Evolutionary conservation across 306 rosid species (phyloP), one percentile per base, ranked within the genome.

Genomic region (Ochetophila trinervis): DNA sequence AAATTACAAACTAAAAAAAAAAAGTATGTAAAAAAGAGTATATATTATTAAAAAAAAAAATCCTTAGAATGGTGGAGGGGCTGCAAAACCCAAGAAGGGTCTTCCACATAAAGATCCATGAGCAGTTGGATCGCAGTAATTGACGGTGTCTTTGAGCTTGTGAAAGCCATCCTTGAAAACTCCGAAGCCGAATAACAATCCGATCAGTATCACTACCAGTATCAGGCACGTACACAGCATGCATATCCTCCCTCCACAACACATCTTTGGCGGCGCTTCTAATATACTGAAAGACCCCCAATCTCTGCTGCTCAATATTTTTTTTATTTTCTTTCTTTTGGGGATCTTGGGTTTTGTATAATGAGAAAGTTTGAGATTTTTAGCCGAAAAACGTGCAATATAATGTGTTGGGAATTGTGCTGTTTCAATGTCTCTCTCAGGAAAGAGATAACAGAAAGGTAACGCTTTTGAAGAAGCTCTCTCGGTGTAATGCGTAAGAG

Each of bases 201-300:
- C 71, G 62, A 66, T 54, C 16, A 55, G 62, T 11, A 66, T 13
- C 62, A 53, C 71, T 20, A 66, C 35, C 71, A 66, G 22, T 14
- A 66, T 66, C 53, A 66, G 37, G 52, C 71, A 66, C 62, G 62
- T 36, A 49, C 62, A 53, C 36, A 66, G 36, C 71, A 66, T 66
- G 71, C 71, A 66, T 20, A 40, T 54, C 71, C 51, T 66, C 3
- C 71, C 22, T 23, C 62, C 62, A 11, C 71, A 66, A 19, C 71
- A 66, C 71, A 66, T 64, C 40, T 24, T 35, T 40, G 32, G 32
- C 32, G 32, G 32, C 4, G 32, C 32, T 27, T 27, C 32, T 27
- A 4, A 27, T 27, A 27, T n/a, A 27, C 32, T 27, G 4, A 1
- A 27, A 27, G 32, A 27, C 32, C 32, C 32, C 2, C 2, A 27